Base-by-base conservation (phyloP, 2,329 filamentous ascomycete genomes). In the Harringtonia aguacate region DNA sequence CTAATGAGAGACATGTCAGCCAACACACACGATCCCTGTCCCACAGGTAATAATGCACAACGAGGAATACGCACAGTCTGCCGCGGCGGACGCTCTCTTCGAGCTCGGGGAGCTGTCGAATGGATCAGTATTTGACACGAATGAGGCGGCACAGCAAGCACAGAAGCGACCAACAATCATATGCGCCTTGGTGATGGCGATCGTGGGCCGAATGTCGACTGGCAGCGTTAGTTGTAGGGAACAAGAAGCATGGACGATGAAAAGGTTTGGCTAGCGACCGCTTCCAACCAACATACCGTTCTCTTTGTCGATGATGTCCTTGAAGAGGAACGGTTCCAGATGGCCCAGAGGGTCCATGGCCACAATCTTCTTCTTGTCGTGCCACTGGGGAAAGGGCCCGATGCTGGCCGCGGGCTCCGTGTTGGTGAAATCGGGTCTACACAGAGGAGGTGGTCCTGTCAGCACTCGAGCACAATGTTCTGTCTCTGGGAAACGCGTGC, bases 271-370 rank as follows among this genome's bases (percentile, higher is more conserved):
- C 18, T n/a, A n/a, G n/a, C n/a, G n/a, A n/a, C n/a, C n/a, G n/a
- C n/a, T n/a, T n/a, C 5, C 17, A 14, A 6, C 12, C n/a, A 27
- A 56, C 61, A 44, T 61, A 77, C 77, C 66, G 53, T 86, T 78
- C 36, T 95, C 79, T 41, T 82, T 79, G 39, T 84, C 72, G 55
- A 92, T 88, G 37, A 77, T 73, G 49, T 90, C 79, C 51, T 84
- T 84, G 67, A 83, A 94, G 3, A 94, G 65, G 81, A 83, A 89
- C 9, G 86, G 86, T 9, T 83, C 77, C 48, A 95, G 68, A 66
- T 97, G 92, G 8, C 92, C 90, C 61, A 84, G 86, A 0, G 90
- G 90, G 59, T 97, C 92, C 87, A 98, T 95, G 17, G 90, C 86
- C 14, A 97, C 90, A 50, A 98, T 97, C 70, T 95, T 97, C 63